Percentiles rank a stretch among this genome's conserved stretches.
These are phyloP conservation scores for thale cress (Arabidopsis thaliana) DNA, from an alignment of 345 rosid species.

Conservation along the genomic window TAIR10.1 NC_003070.9:10559501-10560000, in stretches of 20 bases:
- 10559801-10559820: conserved; percentile 72
- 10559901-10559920: conserved; percentile 69
- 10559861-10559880: conserved; percentile 77
- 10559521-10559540: not conserved
- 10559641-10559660: conserved; percentile 10
- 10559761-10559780: conserved; percentile 84
- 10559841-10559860: conserved; percentile 62
- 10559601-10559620: conserved; percentile 20
- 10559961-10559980: conserved; percentile 73
- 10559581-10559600: conserved; percentile 16
- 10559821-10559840: conserved; percentile 57
- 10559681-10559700: conserved; percentile 22
- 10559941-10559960: conserved; percentile 70
- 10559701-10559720: conserved; percentile 13
- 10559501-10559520: not conserved
- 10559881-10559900: conserved; percentile 71
- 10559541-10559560: not conserved
- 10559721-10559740: conserved; percentile 16
- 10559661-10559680: conserved; percentile 9
- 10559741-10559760: conserved; percentile 66
- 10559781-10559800: conserved; percentile 61
- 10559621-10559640: conserved; percentile 11
- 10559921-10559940: conserved; percentile 91
- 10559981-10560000: conserved; percentile 82
- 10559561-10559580: not conserved